Evolutionary conservation across 108 stramenopile genomes (phyloP), one percentile per base, ranked within the genome.

Genomic region (Nitzschia sp.): DNA sequence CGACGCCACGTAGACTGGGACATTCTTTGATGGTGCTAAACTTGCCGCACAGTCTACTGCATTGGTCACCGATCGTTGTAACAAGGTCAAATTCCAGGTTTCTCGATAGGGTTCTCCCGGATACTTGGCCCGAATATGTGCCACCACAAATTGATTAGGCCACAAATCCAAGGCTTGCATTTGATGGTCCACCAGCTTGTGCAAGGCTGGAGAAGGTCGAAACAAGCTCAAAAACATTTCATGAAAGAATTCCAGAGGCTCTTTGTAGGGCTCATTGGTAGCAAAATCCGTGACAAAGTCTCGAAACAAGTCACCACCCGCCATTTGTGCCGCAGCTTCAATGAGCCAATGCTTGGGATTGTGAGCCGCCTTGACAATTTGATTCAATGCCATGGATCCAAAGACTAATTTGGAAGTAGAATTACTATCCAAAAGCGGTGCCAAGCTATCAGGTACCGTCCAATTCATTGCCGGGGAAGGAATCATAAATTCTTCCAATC

Each of bases 401-500:
- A 30, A 30, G 55, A 57, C 59, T 23, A 21, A 30, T 0, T 26
- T 28, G 42, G 35, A 38, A 18, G 64, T 60, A 2, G 19, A 2
- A 51, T 66, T 60, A 15, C 18, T 35, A 27, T 67, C 36, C 29
- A 75, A 30, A n/a, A 66, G 24, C 1, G 56, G 36, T n/a, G 33
- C 6, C 9, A 75, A 25, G 0, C 48, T 24, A 25, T 67, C 38
- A 0, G 74, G 74, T 1, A 75, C 59, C 28, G 74, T 67, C 74
- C 74, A 75, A 61, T 75, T 75, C 38, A 68, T 54, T 6, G 0
- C 18, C 1, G 28, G 21, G 33, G 46, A 27, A 11, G 85, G 85
- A n/a, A 78, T 15, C 38, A 86, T 47, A 60, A 86, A 86, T 23
- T 47, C 42, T 61, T 80, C 79, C 46, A 86, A 54, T 3, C 51